Percentiles rank a stretch among this genome's conserved stretches.
Conservation (phyloP, 2,329 filamentous ascomycete genomes). For the Septoria linicola region DNA sequence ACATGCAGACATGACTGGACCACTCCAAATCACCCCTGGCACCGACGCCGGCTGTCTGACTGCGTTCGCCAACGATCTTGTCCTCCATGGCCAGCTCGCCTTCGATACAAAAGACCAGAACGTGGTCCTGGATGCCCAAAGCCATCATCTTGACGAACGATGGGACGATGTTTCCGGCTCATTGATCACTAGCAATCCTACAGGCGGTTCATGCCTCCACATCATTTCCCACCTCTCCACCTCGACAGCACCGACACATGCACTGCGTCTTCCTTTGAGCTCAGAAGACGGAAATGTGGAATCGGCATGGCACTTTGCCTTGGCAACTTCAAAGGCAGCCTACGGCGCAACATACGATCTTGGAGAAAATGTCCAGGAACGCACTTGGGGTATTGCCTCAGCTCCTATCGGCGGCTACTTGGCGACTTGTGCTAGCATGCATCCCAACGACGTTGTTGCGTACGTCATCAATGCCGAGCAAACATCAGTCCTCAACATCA, state of each 20-base stretch:
- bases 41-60: conserved; percentile 28
- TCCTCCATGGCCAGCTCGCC: conserved; percentile 28
- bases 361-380: conserved; percentile 49
- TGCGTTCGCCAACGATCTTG: conserved; percentile 35
- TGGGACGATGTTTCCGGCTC: conserved; percentile 46
- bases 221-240: conserved; percentile 42
- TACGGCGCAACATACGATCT: conserved; percentile 54
- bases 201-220: conserved; percentile 34
- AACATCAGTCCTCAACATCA: conserved; percentile 20
- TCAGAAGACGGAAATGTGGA: conserved; percentile 12
- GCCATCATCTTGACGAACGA: conserved; percentile 42
- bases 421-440: conserved; percentile 52
- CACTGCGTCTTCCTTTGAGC: conserved; percentile 34
- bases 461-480: conserved; percentile 53
- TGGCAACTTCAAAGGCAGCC: conserved; percentile 39
- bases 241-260: conserved; percentile 37
- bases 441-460: conserved; percentile 59
- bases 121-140: conserved; percentile 7
- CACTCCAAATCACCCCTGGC: conserved; percentile 25
- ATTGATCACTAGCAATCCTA: conserved; percentile 23
- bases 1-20: conserved; percentile 22
- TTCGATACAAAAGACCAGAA: conserved; percentile 12
- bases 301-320: conserved; percentile 44
- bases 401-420: conserved; percentile 50
- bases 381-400: conserved; percentile 54